These are phyloP conservation scores for Chaetomium cochliodes DNA, from an alignment of 495 filamentous ascomycete genomes.

Conservation along the genomic window DNA sequence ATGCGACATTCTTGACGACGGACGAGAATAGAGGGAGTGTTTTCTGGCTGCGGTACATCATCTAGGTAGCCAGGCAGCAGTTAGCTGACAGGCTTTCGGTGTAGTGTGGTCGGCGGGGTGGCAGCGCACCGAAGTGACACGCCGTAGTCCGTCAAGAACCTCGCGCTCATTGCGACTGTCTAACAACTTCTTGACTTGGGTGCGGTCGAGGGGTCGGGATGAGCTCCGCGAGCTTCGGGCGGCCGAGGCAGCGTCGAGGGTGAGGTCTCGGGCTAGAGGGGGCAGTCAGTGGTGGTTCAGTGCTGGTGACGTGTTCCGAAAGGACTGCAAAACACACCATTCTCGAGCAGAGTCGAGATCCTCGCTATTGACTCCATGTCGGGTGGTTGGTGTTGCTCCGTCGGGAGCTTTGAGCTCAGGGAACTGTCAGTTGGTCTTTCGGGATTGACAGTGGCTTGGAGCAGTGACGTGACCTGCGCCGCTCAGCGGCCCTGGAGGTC, in stretches of 20 bases:
- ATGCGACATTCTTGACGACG: conserved; percentile 94
- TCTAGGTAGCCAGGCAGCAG: conserved; percentile 53
- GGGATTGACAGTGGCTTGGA: conserved; percentile 21
- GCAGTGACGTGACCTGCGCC: conserved; percentile 41
- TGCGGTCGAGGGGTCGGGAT: conserved; percentile 50
- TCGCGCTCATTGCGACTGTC: conserved; percentile 93
- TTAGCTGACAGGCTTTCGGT: conserved; percentile 21
- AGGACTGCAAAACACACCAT: conserved; percentile 54
- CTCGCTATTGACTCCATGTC: conserved; percentile 91
- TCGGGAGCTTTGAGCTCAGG: conserved; percentile 1
- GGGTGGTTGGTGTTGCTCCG: conserved; percentile 7
- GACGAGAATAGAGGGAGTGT: conserved; percentile 87
- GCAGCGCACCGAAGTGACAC: conserved; percentile 75
- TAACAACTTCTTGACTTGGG: conserved; percentile 87
- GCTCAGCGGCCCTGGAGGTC: conserved; percentile 1
- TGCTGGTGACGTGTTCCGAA: neutral
- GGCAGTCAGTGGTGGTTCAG: conserved; percentile 6
- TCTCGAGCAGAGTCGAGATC: conserved; percentile 91
- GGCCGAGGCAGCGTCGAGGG: conserved; percentile 89
- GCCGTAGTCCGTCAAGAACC: conserved; percentile 85
- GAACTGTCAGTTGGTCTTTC: neutral
- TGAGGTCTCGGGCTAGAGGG: conserved; percentile 80
- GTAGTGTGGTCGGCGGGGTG: conserved; percentile 1
- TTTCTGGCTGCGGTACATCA: conserved; percentile 86
- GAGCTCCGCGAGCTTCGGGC: conserved; percentile 57